These are phyloP conservation scores for bread wheat (Triticum aestivum) DNA, from an alignment of 176 grass and related monocot genomes.

Conservation along the genomic window IWGSC_CS_RefSeq_v2.1 NC_057794.1:419832145-419832644, in stretches of 20 bases:
- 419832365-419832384: conserved; percentile 74
- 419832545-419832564: background rate
- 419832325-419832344: conserved; percentile 78
- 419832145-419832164: conserved; percentile 73
- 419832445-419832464: conserved; percentile 62
- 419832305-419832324: conserved; percentile 84
- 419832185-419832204: conserved; percentile 80
- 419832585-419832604: background rate
- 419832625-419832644: conserved; percentile 14
- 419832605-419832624: background rate
- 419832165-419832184: conserved; percentile 56
- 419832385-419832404: conserved; percentile 60
- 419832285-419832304: conserved; percentile 89
- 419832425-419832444: conserved; percentile 65
- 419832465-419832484: conserved; percentile 1
- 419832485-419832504: background rate
- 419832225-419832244: conserved; percentile 75
- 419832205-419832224: conserved; percentile 70
- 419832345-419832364: conserved; percentile 82
- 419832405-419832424: conserved; percentile 88
- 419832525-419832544: conserved; percentile 2
- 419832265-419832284: conserved; percentile 68
- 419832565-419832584: conserved; percentile 9
- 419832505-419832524: background rate
- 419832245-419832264: conserved; percentile 63